Percentiles rank a stretch among this genome's conserved stretches.
Evolutionary conservation across 2,329 filamentous ascomycete genomes (phyloP).

Genomic region (Pezicula radicicola): DNA sequence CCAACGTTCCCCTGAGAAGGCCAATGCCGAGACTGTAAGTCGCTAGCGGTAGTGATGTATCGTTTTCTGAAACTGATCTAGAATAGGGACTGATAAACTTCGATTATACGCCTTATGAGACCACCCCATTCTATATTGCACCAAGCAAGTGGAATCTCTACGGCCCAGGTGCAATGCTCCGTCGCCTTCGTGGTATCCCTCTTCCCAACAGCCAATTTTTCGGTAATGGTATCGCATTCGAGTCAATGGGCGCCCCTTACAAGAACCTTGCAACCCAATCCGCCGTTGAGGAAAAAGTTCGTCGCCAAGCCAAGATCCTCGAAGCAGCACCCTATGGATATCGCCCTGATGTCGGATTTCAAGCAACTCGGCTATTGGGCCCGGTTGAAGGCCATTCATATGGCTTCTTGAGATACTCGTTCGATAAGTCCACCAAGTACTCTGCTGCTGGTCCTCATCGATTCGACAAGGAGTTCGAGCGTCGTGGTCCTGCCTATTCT

Average conservation of each 20-base stretch:
- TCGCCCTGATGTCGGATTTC: conserved; percentile 8
- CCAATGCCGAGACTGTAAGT: conserved; percentile 5
- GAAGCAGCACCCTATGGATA: conserved; percentile 6
- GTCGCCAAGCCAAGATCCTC: conserved; percentile 5
- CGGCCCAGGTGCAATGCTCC: conserved; percentile 7
- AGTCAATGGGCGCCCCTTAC: conserved; percentile 10
- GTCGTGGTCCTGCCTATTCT: conserved; percentile 4
- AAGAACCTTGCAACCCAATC: conserved; percentile 3
- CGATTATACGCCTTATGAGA: conserved; percentile 9
- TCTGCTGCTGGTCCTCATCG: conserved; percentile 1
- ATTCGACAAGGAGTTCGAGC: conserved; percentile 7
- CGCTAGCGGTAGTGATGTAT: not conserved
- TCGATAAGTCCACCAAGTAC: conserved; percentile 1
- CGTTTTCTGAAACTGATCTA: not conserved
- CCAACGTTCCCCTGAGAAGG: conserved; percentile 3
- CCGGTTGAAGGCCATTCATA: conserved; percentile 7
- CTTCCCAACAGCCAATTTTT: conserved; percentile 4
- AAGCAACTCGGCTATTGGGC: conserved; percentile 4
- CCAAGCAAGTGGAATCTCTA: conserved; percentile 9
- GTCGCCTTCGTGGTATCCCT: conserved; percentile 7
- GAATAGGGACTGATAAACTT: conserved; percentile 5
- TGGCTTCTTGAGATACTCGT: conserved; percentile 3
- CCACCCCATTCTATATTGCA: conserved; percentile 10
- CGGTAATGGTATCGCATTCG: conserved; percentile 6
- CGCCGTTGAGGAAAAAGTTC: conserved; percentile 10